phyloP scores from a whole-genome alignment of 176 grass and related monocot genomes.

The barley (Hordeum vulgare) region MorexV3_pseudomolecules_assembly NC_058521.1:564639308-564639807 shows the following conservation, averaged over 20 bases:
- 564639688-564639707: background rate
- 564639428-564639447: background rate
- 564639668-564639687: background rate
- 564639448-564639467: background rate
- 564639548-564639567: background rate
- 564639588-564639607: background rate
- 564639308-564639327: background rate
- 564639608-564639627: background rate
- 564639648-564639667: background rate
- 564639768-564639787: constrained; percentile 6
- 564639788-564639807: background rate
- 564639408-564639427: background rate
- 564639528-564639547: background rate
- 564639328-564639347: no score
- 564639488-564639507: background rate
- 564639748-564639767: background rate
- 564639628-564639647: constrained; percentile 3
- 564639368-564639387: background rate
- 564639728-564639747: background rate
- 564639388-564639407: background rate
- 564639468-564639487: background rate
- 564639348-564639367: constrained; percentile 5
- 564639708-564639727: background rate
- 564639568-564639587: background rate
- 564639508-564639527: background rate